Evolutionary conservation across 179 eudicot species (phyloP).

Genomic region (Silene noctiflora): DNA sequence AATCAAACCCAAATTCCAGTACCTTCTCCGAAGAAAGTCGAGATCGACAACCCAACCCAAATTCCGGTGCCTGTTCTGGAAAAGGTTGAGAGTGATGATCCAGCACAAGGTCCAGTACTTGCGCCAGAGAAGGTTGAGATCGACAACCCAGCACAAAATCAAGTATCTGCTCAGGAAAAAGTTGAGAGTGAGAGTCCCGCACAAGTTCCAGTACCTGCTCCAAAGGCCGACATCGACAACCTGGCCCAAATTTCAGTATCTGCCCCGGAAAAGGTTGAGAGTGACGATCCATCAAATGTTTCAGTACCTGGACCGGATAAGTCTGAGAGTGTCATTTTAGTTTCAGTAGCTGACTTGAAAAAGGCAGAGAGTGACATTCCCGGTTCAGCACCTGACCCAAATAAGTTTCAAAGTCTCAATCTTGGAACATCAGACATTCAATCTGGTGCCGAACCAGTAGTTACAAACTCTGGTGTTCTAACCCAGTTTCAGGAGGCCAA

Average conservation of each 20-base stretch:
- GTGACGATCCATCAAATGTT: not conserved
- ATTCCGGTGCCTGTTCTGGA: not conserved
- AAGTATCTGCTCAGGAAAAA: not conserved
- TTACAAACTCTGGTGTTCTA: not conserved
- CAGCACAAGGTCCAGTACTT: not conserved
- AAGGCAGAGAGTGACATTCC: conserved; percentile 15
- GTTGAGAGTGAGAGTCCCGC: not conserved
- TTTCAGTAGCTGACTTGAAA: not conserved
- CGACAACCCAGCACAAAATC: not conserved
- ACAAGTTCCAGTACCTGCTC: not conserved
- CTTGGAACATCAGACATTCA: not conserved
- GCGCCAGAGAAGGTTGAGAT: not conserved
- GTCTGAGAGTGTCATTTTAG: not conserved
- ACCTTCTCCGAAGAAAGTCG: not conserved
- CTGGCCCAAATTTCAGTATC: not conserved
- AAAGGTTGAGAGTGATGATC: not conserved
- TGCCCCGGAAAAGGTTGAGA: not conserved
- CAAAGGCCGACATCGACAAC: not conserved
- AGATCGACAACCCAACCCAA: not conserved
- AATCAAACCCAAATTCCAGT: not conserved
- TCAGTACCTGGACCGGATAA: not conserved
- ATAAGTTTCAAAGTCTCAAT: conserved; percentile 15
- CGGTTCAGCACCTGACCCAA: conserved; percentile 14
- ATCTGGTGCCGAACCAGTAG: not conserved
- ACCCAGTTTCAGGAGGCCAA: conserved; percentile 8